Base-by-base conservation (phyloP, 2,329 filamentous ascomycete genomes). In the Mollisiaceae sp. region DNA sequence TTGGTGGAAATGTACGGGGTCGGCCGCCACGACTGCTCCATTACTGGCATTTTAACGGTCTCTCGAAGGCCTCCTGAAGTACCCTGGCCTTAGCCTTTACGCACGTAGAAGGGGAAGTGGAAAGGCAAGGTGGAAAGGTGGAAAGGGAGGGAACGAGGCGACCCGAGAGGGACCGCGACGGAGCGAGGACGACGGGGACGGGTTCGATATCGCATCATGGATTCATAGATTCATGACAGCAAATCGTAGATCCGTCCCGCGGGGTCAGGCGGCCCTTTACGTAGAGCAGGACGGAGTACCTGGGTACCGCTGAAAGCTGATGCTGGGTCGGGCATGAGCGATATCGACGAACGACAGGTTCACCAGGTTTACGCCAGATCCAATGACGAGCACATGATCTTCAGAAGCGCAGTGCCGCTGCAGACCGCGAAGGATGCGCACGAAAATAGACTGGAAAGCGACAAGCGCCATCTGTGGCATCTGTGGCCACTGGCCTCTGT, bases 291-390 rank as follows among this genome's bases (percentile, higher is more conserved):
- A 52, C 8, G 20, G 22, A 52, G 50, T 61, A 67, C 63, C 65
- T 47, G 43, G 63, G 65, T 65, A 66, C 60, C 58, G 72, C 72
- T 74, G 71, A 71, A 72, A 73, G 70, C 71, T 73, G 70, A 72
- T 56, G 36, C 32, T 59, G 39, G n/a, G 45, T 59, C 63, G 66
- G 67, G 65, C 65, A 67, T 63, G 64, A 69, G 63, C 64, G 41
- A 38, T 18, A 24, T 27, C 9, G 11, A 5, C 8, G 2, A 18
- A 35, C 27, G 27, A 32, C 27, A 32, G 27, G 27, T 32, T 32
- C 27, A 32, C n/a, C 6, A 38, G 27, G 50, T 50, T 35, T 24
- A 45, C 32, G 60, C n/a, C 3, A 68, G 69, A 61, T 65, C 70
- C 70, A 72, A 69, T 69, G 66, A 67, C 61, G 50, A 54, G 59